Evolutionary conservation across 176 grass and related monocot genomes (phyloP), one percentile per base, ranked within the genome.

Genomic region (Raddia guianensis): DNA sequence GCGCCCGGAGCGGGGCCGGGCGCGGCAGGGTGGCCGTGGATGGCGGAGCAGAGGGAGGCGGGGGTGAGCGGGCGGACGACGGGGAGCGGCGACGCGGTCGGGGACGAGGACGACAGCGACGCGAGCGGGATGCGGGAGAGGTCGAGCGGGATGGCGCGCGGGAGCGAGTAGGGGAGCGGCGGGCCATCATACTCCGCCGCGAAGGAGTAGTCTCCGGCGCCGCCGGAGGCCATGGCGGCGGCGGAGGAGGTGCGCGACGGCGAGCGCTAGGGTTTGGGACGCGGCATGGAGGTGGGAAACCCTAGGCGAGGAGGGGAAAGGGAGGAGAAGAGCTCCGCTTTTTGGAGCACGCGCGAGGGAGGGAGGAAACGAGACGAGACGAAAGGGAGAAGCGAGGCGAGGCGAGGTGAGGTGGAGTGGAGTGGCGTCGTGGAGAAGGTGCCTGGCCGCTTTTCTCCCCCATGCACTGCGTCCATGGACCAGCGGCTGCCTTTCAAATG

Each of bases 131-230:
- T 99, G 54, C 75, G 87, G 18, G 87, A 85, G 58, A 99, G 83
- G 63, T 99, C 97, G 40, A 99, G 87, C 65, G 93, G 97, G 79
- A 93, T 88, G 40, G 85, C 97, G 59, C 90, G 81, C 46, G 97
- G 97, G 76, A 99, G 91, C 9, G 87, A 76, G 85, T 96, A 93
- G 20, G 90, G 82, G 2, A 99, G 72, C 6, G 93, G 97, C 40
- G 97, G 93, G 11, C 97, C 97, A 49, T 93, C 89, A 89, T 99
- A 99, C 79, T 96, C 90, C 33, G 87, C 47, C 35, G 97, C 97
- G 80, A 99, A 99, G 13, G 93, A 91, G 91, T 93, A 99, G 43
- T 93, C 90, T 42, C 68, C 42, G 64, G 49, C 61, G 43, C 62
- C 33, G 49, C 48, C 63, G 5, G 55, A 33, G 11, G 51, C 73